A percentile compares a stretch with the other conserved stretches of the same genome.
Conservation (phyloP, 176 grass and related monocot species). For the Stipa capillata region DNA sequence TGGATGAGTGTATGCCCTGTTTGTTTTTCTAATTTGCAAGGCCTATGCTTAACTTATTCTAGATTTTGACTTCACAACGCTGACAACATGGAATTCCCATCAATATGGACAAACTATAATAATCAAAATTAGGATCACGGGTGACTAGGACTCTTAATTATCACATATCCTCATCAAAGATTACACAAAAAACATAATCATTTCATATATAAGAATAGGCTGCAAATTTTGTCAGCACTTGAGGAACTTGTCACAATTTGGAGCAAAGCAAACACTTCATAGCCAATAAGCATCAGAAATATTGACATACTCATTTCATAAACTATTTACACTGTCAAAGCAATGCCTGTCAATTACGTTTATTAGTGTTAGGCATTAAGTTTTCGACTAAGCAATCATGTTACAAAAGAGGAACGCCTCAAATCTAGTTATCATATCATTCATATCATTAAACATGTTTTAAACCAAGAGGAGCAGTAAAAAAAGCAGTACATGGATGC, state of each 20-base stretch:
- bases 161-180: not conserved
- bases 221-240: not conserved
- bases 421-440: not conserved
- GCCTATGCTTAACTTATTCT: not conserved
- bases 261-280: not conserved
- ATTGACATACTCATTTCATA: not conserved
- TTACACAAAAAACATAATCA: not conserved
- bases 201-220: not conserved
- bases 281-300: not conserved
- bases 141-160: not conserved
- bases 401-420: not conserved
- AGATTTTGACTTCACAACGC: not conserved
- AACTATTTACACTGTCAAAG: not conserved
- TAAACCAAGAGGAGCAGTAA: not conserved
- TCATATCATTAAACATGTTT: not conserved
- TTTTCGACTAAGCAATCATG: not conserved
- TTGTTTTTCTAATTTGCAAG: not conserved
- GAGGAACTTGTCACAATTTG: not conserved
- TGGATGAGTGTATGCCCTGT: not conserved
- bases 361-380: not conserved
- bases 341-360: not conserved
- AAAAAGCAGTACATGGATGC: not conserved
- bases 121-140: not conserved
- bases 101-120: not conserved
- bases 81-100: not conserved